These are phyloP conservation scores for Aspergillus affinis DNA, from an alignment of 495 filamentous ascomycete species.

Conservation along the genomic window DNA sequence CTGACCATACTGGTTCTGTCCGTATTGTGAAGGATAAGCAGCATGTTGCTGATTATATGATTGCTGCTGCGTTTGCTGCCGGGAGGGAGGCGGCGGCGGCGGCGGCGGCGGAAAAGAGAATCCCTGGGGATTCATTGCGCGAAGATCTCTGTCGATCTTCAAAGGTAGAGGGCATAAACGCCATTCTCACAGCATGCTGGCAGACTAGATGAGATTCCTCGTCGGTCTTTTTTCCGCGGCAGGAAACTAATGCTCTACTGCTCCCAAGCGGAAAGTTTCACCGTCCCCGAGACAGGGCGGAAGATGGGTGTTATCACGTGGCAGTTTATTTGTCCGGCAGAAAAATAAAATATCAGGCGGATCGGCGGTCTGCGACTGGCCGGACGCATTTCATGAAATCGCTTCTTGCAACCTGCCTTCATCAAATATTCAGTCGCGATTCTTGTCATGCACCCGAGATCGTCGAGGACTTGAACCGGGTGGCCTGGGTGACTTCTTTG, in stretches of 20 bases:
- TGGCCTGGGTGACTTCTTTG: conserved; percentile 4
- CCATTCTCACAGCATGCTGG: conserved; percentile 25
- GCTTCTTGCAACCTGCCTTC: neutral
- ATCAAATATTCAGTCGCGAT: neutral
- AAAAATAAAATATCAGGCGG: conserved; percentile 21
- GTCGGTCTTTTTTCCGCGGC: neutral
- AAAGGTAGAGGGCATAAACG: conserved; percentile 17
- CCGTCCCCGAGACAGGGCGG: conserved; percentile 3
- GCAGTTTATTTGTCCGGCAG: neutral
- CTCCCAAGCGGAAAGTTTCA: neutral
- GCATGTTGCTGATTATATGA: conserved; percentile 24
- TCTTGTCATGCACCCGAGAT: conserved; percentile 11
- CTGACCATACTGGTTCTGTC: conserved; percentile 29
- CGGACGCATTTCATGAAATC: conserved; percentile 6
- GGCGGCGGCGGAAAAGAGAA: conserved; percentile 56
- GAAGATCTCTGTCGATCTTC: conserved; percentile 27
- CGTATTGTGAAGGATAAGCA: conserved; percentile 31
- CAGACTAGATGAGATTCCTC: conserved; percentile 6
- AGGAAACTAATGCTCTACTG: neutral
- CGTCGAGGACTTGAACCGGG: conserved; percentile 14
- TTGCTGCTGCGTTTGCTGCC: conserved; percentile 24
- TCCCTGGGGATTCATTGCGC: conserved; percentile 45
- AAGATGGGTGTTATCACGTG: conserved; percentile 17
- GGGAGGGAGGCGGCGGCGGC: conserved; percentile 36
- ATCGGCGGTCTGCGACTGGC: conserved; percentile 24